Conservation (phyloP, 1,284 basidiomycete genomes). For the Leccinum ponderosum region DNA sequence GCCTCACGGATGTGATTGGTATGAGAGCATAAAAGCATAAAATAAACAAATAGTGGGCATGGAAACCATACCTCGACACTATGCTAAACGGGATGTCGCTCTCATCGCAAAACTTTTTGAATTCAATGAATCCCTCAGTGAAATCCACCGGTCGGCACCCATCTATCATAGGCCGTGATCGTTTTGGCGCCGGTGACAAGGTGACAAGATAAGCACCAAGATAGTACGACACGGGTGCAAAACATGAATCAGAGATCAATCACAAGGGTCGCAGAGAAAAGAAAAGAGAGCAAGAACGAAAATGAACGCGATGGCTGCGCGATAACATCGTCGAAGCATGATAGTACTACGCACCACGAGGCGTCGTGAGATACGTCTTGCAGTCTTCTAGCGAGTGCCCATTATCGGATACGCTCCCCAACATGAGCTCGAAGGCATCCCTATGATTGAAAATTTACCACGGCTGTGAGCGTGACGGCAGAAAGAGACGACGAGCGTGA, state of each 20-base stretch:
- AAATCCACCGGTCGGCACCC: constrained; percentile 60
- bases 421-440: constrained; percentile 25
- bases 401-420: constrained; percentile 22
- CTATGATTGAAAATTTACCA: constrained; percentile 17
- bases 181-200: neutral
- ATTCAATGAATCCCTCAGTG: constrained; percentile 86
- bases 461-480: constrained; percentile 14
- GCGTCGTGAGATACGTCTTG: constrained; percentile 29
- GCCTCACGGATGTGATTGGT: constrained; percentile 4
- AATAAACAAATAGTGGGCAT: neutral
- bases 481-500: constrained; percentile 6
- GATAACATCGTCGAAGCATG: neutral
- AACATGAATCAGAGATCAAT: neutral
- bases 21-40: constrained; percentile 6
- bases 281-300: neutral
- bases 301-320: neutral
- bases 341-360: constrained; percentile 12
- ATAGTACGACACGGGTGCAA: neutral
- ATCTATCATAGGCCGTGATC: constrained; percentile 7
- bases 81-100: constrained; percentile 86
- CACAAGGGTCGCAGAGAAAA: neutral
- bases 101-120: constrained; percentile 78
- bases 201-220: neutral
- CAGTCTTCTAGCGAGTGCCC: constrained; percentile 23
- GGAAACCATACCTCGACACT: constrained; percentile 72